Evolutionary conservation across 306 rosid species (phyloP).

Genomic region (Dicorynia guianensis): DNA sequence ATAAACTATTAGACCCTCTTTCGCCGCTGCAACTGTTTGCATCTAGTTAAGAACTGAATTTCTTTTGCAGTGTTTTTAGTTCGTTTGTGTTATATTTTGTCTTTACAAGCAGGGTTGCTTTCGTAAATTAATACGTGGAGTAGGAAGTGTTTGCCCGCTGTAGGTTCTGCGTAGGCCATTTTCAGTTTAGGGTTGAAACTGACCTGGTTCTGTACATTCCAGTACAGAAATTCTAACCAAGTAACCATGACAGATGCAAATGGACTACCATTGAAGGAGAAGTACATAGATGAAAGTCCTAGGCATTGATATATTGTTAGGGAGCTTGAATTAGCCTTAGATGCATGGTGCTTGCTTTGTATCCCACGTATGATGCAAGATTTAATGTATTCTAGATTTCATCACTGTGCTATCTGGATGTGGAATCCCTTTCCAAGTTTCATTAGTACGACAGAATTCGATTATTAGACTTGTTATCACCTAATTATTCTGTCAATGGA

Average conservation of each 20-base stretch:
- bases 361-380: conserved; percentile 37
- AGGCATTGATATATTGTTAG: conserved; percentile 46
- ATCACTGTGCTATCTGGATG: conserved; percentile 10
- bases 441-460: not conserved
- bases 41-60: conserved; percentile 46
- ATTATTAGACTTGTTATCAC: not conserved
- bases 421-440: not conserved
- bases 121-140: conserved; percentile 55
- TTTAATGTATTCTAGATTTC: conserved; percentile 38
- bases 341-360: conserved; percentile 32
- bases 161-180: conserved; percentile 49
- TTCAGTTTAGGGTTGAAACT: conserved; percentile 93
- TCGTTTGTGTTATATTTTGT: conserved; percentile 47
- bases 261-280: conserved; percentile 32
- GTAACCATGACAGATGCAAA: conserved; percentile 42
- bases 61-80: conserved; percentile 38
- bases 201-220: conserved; percentile 43
- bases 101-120: conserved; percentile 57
- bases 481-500: not conserved
- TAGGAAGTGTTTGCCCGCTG: conserved; percentile 56
- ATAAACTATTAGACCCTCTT: conserved; percentile 47
- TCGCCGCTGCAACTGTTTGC: conserved; percentile 46
- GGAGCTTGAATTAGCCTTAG: conserved; percentile 34
- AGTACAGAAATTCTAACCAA: conserved; percentile 41
- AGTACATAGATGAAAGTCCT: conserved; percentile 39